A percentile compares a stretch with the other conserved stretches of the same genome.
Evolutionary conservation across 441 rosid genomes (phyloP).

Genomic region (Euphorbia corollata): DNA sequence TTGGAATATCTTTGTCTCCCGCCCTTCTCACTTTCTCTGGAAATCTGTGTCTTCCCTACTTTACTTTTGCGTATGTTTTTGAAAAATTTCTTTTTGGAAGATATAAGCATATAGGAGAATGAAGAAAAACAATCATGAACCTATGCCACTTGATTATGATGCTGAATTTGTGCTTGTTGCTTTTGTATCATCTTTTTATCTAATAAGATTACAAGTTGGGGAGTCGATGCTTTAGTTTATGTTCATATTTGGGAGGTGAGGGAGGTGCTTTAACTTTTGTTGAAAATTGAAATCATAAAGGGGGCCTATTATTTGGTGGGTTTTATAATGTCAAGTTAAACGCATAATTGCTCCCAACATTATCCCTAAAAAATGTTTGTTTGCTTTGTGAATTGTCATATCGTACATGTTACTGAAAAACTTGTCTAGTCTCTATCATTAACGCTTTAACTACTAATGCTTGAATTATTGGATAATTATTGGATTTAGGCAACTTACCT

Average conservation of each 20-base stretch:
- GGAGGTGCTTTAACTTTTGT: not conserved
- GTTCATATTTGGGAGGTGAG: not conserved
- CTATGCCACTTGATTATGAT: not conserved
- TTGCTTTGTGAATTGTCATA: not conserved
- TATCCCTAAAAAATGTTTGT: not conserved
- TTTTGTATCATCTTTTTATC: not conserved
- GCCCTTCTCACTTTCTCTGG: not conserved
- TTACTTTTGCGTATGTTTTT: too few species aligned
- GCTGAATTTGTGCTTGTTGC: not conserved
- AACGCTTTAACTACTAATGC: not conserved
- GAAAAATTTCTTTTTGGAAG: too few species aligned
- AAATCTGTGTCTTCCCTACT: not conserved
- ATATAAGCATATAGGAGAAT: not conserved
- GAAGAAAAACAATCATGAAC: not conserved
- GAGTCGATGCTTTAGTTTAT: not conserved
- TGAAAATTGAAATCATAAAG: slow-evolving; percentile 4
- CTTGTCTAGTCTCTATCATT: not conserved
- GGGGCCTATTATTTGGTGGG: slow-evolving; percentile 16
- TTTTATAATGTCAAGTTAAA: slow-evolving; percentile 1
- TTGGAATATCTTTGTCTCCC: not conserved
- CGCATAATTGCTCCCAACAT: slow-evolving; percentile 11
- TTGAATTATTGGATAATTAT: not conserved
- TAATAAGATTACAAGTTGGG: not conserved
- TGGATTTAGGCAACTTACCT: slow-evolving; percentile 13
- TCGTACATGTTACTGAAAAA: not conserved